Conservation (phyloP, 352 stramenopile genomes). For the Phytophthora rubi region DNA sequence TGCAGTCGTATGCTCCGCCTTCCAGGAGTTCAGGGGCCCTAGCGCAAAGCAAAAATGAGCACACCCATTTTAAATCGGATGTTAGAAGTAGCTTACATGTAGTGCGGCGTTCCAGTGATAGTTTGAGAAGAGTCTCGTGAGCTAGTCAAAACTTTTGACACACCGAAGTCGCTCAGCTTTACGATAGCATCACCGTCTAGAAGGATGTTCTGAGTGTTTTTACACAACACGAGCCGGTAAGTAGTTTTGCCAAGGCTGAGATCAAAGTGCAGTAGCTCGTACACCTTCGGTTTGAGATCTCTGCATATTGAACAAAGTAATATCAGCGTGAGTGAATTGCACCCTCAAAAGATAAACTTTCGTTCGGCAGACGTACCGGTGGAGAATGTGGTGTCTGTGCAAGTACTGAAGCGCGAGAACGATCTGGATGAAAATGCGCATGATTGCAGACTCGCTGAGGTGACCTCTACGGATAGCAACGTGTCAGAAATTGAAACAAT, state of each 20-base stretch:
- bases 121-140: conserved; percentile 61
- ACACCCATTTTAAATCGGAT: conserved; percentile 1
- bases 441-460: conserved; percentile 53
- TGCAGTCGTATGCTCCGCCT: conserved; percentile 63
- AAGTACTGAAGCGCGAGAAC: conserved; percentile 66
- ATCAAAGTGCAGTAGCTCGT: neutral
- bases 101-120: conserved; percentile 73
- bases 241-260: neutral
- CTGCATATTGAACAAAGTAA: conserved; percentile 16
- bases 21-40: conserved; percentile 81
- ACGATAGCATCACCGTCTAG: conserved; percentile 60
- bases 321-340: neutral
- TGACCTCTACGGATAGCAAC: conserved; percentile 15
- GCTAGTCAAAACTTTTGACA: conserved; percentile 46
- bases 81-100: conserved; percentile 55
- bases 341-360: neutral
- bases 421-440: conserved; percentile 79
- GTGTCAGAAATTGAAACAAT: neutral
- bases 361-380: conserved; percentile 44
- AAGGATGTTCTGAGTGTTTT: conserved; percentile 50
- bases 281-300: conserved; percentile 56
- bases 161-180: conserved; percentile 81
- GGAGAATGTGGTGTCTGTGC: conserved; percentile 61
- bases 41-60: neutral
- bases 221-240: neutral